Conservation (phyloP, 805 yeast genomes). For the Candida hungchunana region DNA sequence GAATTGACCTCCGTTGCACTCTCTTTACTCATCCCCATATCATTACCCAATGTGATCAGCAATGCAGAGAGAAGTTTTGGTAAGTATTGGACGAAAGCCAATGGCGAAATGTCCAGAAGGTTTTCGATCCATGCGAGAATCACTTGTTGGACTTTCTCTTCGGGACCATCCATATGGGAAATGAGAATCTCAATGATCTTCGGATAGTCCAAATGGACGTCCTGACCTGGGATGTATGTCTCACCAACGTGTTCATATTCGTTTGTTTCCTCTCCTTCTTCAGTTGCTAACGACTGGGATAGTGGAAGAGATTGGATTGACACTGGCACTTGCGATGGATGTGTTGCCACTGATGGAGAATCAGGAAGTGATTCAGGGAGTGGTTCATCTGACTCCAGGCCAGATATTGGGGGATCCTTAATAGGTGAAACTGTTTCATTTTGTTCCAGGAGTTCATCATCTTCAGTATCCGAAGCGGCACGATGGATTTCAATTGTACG, state of each 20-base stretch:
- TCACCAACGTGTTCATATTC: constrained; percentile 42
- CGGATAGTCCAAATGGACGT: constrained; percentile 73
- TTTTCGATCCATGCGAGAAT: constrained; percentile 81
- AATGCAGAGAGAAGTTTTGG: constrained; percentile 72
- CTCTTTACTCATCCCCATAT: constrained; percentile 43
- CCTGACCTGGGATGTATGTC: constrained; percentile 70
- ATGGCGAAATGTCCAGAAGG: constrained; percentile 68
- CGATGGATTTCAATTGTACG: too few relatives aligned
- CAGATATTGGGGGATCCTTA: too few relatives aligned
- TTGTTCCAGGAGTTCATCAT: too few relatives aligned
- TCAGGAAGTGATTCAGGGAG: too few relatives aligned
- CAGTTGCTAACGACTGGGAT: constrained; percentile 27
- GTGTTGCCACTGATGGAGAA: too few relatives aligned
- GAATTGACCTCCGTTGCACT: constrained; percentile 55
- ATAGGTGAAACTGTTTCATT: too few relatives aligned
- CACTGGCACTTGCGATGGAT: too few relatives aligned
- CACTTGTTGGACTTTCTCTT: constrained; percentile 71
- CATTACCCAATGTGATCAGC: constrained; percentile 53
- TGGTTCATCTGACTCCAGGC: too few relatives aligned
- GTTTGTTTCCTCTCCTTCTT: constrained; percentile 17
- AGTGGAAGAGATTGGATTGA: constrained; percentile 24
- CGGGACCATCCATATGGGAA: constrained; percentile 67
- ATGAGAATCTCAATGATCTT: constrained; percentile 77
- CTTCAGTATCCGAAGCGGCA: too few relatives aligned
- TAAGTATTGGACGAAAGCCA: constrained; percentile 65